Evolutionary conservation across 1,284 basidiomycete species (phyloP).

Genomic region (Fomitopsis betulina): DNA sequence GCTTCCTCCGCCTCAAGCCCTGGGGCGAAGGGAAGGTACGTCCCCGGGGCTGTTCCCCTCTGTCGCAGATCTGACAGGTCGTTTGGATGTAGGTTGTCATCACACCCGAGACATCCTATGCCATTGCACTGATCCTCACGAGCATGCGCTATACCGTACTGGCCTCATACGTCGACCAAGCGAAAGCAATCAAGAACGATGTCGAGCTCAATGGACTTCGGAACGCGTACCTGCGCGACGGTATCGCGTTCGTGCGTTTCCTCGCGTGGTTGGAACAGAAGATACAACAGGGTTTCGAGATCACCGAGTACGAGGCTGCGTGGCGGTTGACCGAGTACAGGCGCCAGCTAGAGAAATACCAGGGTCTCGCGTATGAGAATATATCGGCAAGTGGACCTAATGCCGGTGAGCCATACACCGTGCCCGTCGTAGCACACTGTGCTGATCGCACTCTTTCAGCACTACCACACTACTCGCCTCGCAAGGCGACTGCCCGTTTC

Average conservation of each 20-base stretch:
- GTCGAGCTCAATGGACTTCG: conserved; percentile 81
- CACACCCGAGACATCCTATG: conserved; percentile 68
- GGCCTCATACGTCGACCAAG: conserved; percentile 66
- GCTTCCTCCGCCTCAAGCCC: conserved; percentile 66
- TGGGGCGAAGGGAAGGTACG: conserved; percentile 73
- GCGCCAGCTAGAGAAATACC: conserved; percentile 69
- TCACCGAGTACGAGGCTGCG: conserved; percentile 91
- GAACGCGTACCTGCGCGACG: conserved; percentile 86
- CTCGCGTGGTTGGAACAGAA: conserved; percentile 89
- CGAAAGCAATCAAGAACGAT: conserved; percentile 88
- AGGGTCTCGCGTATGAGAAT: conserved; percentile 90
- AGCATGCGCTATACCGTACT: conserved; percentile 70
- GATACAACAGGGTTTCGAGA: conserved; percentile 69
- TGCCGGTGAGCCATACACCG: conserved; percentile 42
- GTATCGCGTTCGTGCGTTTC: conserved; percentile 75
- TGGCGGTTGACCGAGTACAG: conserved; percentile 81
- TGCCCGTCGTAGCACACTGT: not conserved
- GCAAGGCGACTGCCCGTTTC: conserved; percentile 61
- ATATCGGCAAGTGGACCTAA: conserved; percentile 92
- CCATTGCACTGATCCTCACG: conserved; percentile 76
- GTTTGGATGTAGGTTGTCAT: conserved; percentile 48
- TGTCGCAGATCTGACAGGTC: not conserved
- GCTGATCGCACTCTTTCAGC: conserved; percentile 36
- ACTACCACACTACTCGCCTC: conserved; percentile 88
- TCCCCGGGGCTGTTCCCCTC: not conserved